Evolutionary conservation across 2,329 filamentous ascomycete genomes (phyloP).

Genomic region (Albifimbria verrucaria): DNA sequence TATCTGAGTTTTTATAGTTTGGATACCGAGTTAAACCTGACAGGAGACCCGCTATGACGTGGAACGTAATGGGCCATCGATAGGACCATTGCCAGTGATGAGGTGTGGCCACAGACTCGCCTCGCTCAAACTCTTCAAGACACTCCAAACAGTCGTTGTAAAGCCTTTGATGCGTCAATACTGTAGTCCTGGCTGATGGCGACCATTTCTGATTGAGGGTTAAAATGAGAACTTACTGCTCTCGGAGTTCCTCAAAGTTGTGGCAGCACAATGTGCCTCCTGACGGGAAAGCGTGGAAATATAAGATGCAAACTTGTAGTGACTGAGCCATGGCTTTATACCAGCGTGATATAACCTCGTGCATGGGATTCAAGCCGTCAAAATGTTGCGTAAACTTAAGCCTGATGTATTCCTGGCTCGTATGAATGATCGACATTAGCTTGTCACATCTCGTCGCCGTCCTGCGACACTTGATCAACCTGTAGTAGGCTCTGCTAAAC

Average conservation of each 20-base stretch:
- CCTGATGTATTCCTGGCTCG: slow-evolving; percentile 9
- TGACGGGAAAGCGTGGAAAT: slow-evolving; percentile 10
- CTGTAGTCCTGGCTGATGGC: too few relatives aligned
- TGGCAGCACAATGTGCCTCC: slow-evolving; percentile 10
- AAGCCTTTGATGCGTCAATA: slow-evolving; percentile 3
- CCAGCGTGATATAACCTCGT: slow-evolving; percentile 10
- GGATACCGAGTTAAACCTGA: slow-evolving; percentile 8
- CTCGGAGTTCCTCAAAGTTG: slow-evolving; percentile 10
- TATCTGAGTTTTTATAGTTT: slow-evolving; percentile 12
- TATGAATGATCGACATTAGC: slow-evolving; percentile 9
- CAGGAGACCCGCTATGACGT: slow-evolving; percentile 11
- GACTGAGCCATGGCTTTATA: slow-evolving; percentile 10
- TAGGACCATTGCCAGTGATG: slow-evolving; percentile 15
- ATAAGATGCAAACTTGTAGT: slow-evolving; percentile 10
- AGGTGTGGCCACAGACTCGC: slow-evolving; percentile 9
- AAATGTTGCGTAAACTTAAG: slow-evolving; percentile 12
- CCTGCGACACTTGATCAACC: slow-evolving; percentile 8
- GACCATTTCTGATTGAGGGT: too few relatives aligned
- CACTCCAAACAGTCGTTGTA: slow-evolving; percentile 14
- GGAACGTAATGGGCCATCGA: slow-evolving; percentile 13
- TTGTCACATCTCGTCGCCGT: slow-evolving; percentile 8
- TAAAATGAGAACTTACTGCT: slow-evolving; percentile 8
- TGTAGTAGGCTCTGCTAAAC: slow-evolving; percentile 10
- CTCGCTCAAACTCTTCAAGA: slow-evolving; percentile 11
- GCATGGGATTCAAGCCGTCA: slow-evolving; percentile 13